Base-by-base conservation (phyloP, 805 yeast species). In the Gaillardinia entomophila region DNA sequence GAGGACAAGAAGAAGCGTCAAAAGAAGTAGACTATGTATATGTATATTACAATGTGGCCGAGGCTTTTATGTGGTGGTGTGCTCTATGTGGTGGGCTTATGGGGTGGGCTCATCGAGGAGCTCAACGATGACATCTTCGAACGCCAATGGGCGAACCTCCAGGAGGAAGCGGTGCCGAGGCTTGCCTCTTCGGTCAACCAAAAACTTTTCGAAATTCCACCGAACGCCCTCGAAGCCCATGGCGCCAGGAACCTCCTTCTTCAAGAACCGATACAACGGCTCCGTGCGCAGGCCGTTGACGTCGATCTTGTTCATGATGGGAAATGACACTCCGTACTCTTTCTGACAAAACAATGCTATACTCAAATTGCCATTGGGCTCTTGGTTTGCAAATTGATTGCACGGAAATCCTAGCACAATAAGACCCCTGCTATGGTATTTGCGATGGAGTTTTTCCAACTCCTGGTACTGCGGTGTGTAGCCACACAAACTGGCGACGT, bases 401-500 rank as follows among this genome's bases (percentile, higher is more conserved):
- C 96, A 85, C 20, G 97, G 97, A 72, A 88, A 87, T 0, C 88
- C 96, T 23, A 88, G 42, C 17, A 88, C 68, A 28, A 62, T 76
- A 16, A 89, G 64, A 1, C 85, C 94, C 40, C 71, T 50, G 30
- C 71, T 75, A 33, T 71, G 60, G 60, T 80, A 83, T 51, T 77
- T 76, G 39, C 77, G 62, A 62, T 85, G 78, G 11, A 88, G 59
- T 26, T 55, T 61, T 59, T 88, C 89, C 23, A 88, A 62, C 32
- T 79, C 90, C 33, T 67, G 61, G 55, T 82, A 83, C 27, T 45
- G 47, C 14, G 47, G n/a, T 27, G 16, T 31, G 34, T 35, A 45
- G 12, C 50, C 50, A 28, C 50, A 45, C 4, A 42, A 31, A 2
- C 46, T 41, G 10, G 58, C 58, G 23, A 48, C 51, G 30, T 53